Evolutionary conservation across 2,329 filamentous ascomycete genomes (phyloP), one percentile per base, ranked within the genome.

Genomic region (Scopulariopsis brevicaulis): DNA sequence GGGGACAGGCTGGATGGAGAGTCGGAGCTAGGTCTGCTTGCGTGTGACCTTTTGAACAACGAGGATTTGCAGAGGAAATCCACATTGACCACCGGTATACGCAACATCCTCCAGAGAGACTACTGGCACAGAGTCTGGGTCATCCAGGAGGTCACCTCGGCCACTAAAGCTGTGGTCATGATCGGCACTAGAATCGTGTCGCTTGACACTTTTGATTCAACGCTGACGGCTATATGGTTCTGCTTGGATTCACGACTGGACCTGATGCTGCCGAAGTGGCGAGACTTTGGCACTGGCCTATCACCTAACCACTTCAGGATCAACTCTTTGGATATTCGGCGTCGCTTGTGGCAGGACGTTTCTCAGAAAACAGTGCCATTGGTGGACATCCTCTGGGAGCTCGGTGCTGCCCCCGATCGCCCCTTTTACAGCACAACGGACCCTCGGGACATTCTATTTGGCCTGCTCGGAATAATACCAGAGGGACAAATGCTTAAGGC

Each of bases 101-200:
- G 66, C 4, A 48, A 61, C 1, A 59, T 72, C 1, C 71, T 72
- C 22, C 65, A 71, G 25, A 63, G 65, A 54, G 63, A 68, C 20
- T 73, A 72, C 59, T 72, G 69, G 70, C 64, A 60, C 15, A 60
- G 70, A 15, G 48, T 72, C 0, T 70, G 68, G 66, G 64, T 69
- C 1, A 63, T 68, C 3, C 67, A 68, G 54, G 67, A 70, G 58
- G 62, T 68, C 11, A 60, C 63, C 56, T 65, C 65, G 34, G 65
- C 65, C 0, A 56, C 8, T 1, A 4, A 55, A 0, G 59, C 64
- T 46, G 59, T 22, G 3, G 63, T 68, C 14, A 62, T 67, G 35
- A 68, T 65, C 40, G 66, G 66, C 18, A 24, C 58, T 37, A 61
- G 28, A 34, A 24, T 22, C 1, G 59, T 68, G 5, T 61, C 64